Conservation (phyloP, 345 rosid genomes). For the Bruguiera parviflora region DNA sequence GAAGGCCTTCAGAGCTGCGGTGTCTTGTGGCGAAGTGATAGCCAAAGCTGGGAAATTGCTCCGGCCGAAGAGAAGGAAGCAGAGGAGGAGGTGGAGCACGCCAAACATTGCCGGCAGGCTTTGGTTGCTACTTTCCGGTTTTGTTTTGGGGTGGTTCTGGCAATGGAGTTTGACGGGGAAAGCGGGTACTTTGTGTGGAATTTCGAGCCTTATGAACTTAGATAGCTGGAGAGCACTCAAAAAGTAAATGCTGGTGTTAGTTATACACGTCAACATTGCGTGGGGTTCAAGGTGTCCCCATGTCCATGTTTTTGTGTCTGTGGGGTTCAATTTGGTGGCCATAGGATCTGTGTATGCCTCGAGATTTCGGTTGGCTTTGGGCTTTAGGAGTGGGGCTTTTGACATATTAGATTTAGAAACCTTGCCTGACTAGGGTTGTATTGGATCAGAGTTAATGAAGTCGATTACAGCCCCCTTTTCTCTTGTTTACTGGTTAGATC, state of each 20-base stretch:
- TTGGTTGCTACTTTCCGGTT: too few relatives aligned
- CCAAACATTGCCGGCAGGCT: not conserved
- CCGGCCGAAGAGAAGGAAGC: not conserved
- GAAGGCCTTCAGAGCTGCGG: conserved; percentile 60
- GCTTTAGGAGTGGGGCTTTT: too few relatives aligned
- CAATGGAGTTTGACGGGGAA: not conserved
- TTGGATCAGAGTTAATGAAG: too few relatives aligned
- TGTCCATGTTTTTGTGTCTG: not conserved
- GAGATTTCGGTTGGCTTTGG: not conserved
- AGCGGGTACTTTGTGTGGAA: not conserved
- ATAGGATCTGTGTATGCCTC: not conserved
- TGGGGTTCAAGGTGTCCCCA: too few relatives aligned
- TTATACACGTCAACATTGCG: too few relatives aligned
- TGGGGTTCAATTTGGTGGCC: not conserved
- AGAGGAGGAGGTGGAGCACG: not conserved
- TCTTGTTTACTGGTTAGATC: too few relatives aligned
- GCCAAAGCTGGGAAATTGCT: not conserved
- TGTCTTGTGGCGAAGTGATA: conserved; percentile 33
- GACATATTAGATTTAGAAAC: too few relatives aligned
- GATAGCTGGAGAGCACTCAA: conserved; percentile 1
- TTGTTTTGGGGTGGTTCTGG: too few relatives aligned
- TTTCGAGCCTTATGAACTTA: not conserved
- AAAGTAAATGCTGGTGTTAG: not conserved
- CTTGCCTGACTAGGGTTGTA: too few relatives aligned
- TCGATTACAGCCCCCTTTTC: too few relatives aligned